phyloP scores from a whole-genome alignment of 2,329 filamentous ascomycete species.

The Fusarium sp. region DNA sequence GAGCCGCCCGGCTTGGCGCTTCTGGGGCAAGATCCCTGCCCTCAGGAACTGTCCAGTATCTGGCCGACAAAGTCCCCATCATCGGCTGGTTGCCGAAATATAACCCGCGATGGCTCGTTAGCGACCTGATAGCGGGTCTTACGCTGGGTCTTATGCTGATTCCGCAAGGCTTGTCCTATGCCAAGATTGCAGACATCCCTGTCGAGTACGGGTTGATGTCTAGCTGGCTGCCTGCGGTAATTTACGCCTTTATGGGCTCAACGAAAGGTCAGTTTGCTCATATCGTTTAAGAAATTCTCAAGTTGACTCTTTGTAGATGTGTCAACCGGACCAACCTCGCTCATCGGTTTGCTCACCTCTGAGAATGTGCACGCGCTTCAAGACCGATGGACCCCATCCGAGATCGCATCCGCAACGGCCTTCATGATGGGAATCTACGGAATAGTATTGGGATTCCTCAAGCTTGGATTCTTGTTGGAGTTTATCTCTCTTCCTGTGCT shows the following conservation, averaged over 20 bases:
- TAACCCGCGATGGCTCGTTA: conserved; percentile 69
- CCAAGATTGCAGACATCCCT: conserved; percentile 71
- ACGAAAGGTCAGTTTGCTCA: conserved; percentile 62
- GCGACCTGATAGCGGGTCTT: conserved; percentile 71
- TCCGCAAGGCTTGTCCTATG: conserved; percentile 71
- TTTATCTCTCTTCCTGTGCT: conserved; percentile 75
- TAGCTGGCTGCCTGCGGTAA: conserved; percentile 67
- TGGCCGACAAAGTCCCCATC: conserved; percentile 71
- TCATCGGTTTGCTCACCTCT: conserved; percentile 72
- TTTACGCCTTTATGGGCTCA: conserved; percentile 72
- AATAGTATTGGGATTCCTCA: conserved; percentile 69
- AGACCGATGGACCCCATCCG: conserved; percentile 63
- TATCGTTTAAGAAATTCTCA: not conserved
- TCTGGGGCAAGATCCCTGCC: conserved; percentile 55
- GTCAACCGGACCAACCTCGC: conserved; percentile 72
- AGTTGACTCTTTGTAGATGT: conserved; percentile 57
- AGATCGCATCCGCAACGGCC: conserved; percentile 71
- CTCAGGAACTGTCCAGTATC: conserved; percentile 65
- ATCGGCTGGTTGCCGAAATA: conserved; percentile 73
- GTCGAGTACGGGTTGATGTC: conserved; percentile 71
- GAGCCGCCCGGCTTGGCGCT: conserved; percentile 28
- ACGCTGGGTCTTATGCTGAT: conserved; percentile 72
- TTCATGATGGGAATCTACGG: conserved; percentile 73
- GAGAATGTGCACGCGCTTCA: conserved; percentile 67
- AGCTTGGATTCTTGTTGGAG: conserved; percentile 73